Percentiles rank a stretch among this genome's conserved stretches.
Evolutionary conservation across 371 early-diverging fungal species (phyloP).

Genomic region (Amoeboaphelidium occidentale): DNA sequence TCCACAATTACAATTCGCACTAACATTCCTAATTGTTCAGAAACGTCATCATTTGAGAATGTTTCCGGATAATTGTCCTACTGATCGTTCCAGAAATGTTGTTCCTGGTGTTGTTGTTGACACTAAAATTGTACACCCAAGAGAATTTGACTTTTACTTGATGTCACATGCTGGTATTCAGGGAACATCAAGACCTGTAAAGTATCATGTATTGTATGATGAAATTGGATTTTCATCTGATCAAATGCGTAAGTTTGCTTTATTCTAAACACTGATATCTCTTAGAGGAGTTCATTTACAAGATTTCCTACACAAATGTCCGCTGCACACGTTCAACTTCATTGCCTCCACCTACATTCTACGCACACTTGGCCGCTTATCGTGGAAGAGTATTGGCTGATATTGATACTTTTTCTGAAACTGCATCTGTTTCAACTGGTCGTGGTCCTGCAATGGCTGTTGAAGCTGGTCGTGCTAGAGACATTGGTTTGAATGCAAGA

Average conservation of each 20-base stretch:
- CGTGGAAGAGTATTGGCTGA: too few relatives aligned
- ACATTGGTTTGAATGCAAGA: too few relatives aligned
- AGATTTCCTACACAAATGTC: conserved; percentile 66
- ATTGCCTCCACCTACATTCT: conserved; percentile 60
- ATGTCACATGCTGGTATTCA: conserved; percentile 10
- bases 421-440: too few relatives aligned
- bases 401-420: too few relatives aligned
- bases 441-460: too few relatives aligned
- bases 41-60: not conserved
- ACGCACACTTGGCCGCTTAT: conserved; percentile 58
- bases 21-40: not conserved
- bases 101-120: conserved; percentile 12
- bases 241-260: too few relatives aligned
- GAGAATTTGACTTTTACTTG: conserved; percentile 9
- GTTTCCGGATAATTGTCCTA: not conserved
- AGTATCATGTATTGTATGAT: conserved; percentile 3
- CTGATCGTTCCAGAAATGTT: conserved; percentile 5
- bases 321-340: conserved; percentile 56
- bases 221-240: not conserved
- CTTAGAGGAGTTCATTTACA: conserved; percentile 59
- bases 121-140: conserved; percentile 5
- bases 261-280: too few relatives aligned
- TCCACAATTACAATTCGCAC: not conserved
- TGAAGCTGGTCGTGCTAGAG: too few relatives aligned
- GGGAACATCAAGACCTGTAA: conserved; percentile 10